Percentiles rank a stretch among this genome's conserved stretches.
These are phyloP conservation scores for Lentinus brumalis DNA, from an alignment of 768 basidiomycete genomes.

Conservation along the genomic window DNA sequence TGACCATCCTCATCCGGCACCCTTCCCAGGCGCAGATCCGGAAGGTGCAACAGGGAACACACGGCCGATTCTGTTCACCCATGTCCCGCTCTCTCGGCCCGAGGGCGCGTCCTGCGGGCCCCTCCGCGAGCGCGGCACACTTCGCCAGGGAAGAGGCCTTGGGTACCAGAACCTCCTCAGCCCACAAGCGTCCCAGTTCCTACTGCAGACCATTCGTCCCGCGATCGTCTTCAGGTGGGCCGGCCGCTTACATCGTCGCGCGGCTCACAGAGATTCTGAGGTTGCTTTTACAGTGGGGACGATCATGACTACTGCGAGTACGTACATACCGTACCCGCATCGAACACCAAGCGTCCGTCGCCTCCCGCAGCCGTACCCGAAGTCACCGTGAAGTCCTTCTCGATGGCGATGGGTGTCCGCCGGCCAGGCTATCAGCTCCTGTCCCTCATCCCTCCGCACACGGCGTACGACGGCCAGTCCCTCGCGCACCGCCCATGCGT, in stretches of 20 bases:
- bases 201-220: slow-evolving; percentile 68
- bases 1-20: neutral
- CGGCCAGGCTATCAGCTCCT: slow-evolving; percentile 90
- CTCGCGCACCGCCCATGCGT: slow-evolving; percentile 67
- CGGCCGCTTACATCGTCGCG: neutral
- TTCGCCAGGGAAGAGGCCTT: slow-evolving; percentile 71
- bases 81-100: slow-evolving; percentile 86
- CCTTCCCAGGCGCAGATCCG: slow-evolving; percentile 2
- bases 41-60: slow-evolving; percentile 23
- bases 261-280: neutral
- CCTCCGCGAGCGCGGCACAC: slow-evolving; percentile 70
- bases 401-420: slow-evolving; percentile 85
- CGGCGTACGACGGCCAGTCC: slow-evolving; percentile 33
- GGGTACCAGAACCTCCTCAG: slow-evolving; percentile 89
- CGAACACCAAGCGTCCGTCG: slow-evolving; percentile 13
- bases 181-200: slow-evolving; percentile 60
- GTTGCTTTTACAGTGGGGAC: slow-evolving; percentile 62
- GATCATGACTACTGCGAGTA: slow-evolving; percentile 96
- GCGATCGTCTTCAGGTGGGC: slow-evolving; percentile 73
- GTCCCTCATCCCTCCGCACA: slow-evolving; percentile 54
- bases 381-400: slow-evolving; percentile 86
- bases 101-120: slow-evolving; percentile 74
- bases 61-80: slow-evolving; percentile 76
- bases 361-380: slow-evolving; percentile 52
- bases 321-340: slow-evolving; percentile 42